Conservation (phyloP, 768 basidiomycete species). For the Lepiota venenata region DNA sequence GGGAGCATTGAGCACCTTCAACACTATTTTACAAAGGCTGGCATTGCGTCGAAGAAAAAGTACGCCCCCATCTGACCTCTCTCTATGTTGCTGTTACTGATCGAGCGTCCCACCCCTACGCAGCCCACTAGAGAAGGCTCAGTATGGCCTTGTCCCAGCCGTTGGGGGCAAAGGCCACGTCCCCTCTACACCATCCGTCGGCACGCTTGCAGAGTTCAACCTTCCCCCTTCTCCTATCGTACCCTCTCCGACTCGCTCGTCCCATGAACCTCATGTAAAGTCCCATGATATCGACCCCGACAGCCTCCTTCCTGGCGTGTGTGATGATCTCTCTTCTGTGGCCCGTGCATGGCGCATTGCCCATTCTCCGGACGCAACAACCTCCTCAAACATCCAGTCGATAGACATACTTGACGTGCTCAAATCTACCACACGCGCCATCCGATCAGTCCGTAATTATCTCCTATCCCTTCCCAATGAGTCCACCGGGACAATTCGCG, state of each 20-base stretch:
- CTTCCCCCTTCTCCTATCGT: constrained; percentile 69
- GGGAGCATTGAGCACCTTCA: constrained; percentile 97
- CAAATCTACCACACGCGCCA: constrained; percentile 75
- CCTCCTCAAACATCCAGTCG: constrained; percentile 13
- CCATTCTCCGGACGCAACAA: constrained; percentile 3
- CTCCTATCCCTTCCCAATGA: constrained; percentile 80
- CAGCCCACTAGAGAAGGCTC: constrained; percentile 45
- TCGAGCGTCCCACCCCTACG: background rate
- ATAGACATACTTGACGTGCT: constrained; percentile 66
- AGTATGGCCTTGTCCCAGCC: constrained; percentile 70
- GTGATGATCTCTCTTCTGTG: constrained; percentile 68
- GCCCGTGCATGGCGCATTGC: constrained; percentile 61
- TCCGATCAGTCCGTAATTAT: constrained; percentile 84
- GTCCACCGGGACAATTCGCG: constrained; percentile 48
- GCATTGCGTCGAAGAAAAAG: constrained; percentile 70
- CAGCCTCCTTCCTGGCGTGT: constrained; percentile 70
- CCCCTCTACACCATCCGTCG: constrained; percentile 38
- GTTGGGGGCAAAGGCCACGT: constrained; percentile 58
- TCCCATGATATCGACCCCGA: constrained; percentile 74
- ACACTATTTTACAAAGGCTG: constrained; percentile 91
- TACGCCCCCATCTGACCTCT: constrained; percentile 33
- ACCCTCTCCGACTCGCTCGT: constrained; percentile 41
- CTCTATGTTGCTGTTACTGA: background rate
- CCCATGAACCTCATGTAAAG: constrained; percentile 55
- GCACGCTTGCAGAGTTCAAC: constrained; percentile 45